A percentile compares a stretch with the other conserved stretches of the same genome.
phyloP scores from a whole-genome alignment of 305 asterid species.

The Fraxinus sp. region DNA sequence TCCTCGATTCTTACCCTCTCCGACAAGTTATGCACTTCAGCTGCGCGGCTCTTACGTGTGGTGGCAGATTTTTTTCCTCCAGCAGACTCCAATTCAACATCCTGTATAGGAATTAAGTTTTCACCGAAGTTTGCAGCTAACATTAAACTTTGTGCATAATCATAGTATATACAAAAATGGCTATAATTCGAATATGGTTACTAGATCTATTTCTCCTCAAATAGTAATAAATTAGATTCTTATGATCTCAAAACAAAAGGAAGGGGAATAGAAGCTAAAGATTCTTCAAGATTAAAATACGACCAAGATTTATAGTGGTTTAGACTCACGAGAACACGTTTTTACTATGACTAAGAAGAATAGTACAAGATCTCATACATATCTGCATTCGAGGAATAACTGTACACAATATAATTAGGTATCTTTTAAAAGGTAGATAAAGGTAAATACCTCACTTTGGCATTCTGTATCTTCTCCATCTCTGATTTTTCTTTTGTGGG shows the following conservation, averaged over 20 bases:
- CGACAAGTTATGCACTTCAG: slow-evolving; percentile 82
- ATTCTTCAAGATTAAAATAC: neutral
- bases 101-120: slow-evolving; percentile 37
- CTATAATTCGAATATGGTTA: neutral
- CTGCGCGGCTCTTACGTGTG: slow-evolving; percentile 70
- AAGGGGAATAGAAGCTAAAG: too few relatives aligned
- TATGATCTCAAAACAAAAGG: neutral
- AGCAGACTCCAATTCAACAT: slow-evolving; percentile 58
- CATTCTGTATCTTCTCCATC: slow-evolving; percentile 64
- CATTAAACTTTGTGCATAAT: neutral
- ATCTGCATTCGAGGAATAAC: neutral
- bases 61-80: slow-evolving; percentile 51
- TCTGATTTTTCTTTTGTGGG: slow-evolving; percentile 59
- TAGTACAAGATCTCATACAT: neutral
- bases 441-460: slow-evolving; percentile 48
- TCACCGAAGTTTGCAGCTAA: neutral
- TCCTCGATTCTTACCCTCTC: slow-evolving; percentile 58
- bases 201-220: neutral
- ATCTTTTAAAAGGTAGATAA: neutral
- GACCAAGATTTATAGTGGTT: neutral
- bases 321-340: neutral
- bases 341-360: neutral
- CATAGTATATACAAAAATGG: neutral
- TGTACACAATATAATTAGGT: neutral
- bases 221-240: too few relatives aligned